Evolutionary conservation across 148 eudicot species (phyloP).

Genomic region (Nepenthes gracilis): DNA sequence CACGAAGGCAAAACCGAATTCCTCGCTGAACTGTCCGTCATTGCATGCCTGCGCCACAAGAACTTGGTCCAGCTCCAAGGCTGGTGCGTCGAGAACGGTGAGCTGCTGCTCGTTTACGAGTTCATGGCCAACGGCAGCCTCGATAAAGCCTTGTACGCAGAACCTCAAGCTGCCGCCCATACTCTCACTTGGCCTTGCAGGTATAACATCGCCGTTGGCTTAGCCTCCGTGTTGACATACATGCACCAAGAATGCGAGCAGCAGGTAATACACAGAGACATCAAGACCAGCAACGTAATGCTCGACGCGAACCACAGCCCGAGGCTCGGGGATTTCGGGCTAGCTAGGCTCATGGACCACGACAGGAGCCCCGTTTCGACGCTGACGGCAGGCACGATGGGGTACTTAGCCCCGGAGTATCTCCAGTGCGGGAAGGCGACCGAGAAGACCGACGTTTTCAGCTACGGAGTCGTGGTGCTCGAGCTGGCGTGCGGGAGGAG

Average conservation of each 20-base stretch:
- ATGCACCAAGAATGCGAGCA: conserved; percentile 81
- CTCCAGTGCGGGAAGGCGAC: conserved; percentile 72
- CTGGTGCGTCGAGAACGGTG: conserved; percentile 45
- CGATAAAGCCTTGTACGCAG: conserved; percentile 48
- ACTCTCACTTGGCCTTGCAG: conserved; percentile 49
- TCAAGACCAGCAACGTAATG: conserved; percentile 69
- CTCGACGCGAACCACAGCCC: conserved; percentile 51
- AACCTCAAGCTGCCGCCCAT: conserved; percentile 11
- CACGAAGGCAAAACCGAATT: conserved; percentile 62
- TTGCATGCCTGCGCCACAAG: conserved; percentile 36
- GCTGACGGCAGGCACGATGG: conserved; percentile 80
- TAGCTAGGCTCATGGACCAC: conserved; percentile 78
- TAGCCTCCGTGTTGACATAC: conserved; percentile 71
- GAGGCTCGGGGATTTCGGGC: conserved; percentile 76
- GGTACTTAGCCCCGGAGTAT: conserved; percentile 86
- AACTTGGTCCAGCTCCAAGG: conserved; percentile 50
- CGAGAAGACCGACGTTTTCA: conserved; percentile 73
- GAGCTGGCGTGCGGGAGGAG: conserved; percentile 72
- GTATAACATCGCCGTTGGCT: conserved; percentile 59
- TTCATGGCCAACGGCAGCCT: conserved; percentile 66
- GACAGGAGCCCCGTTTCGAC: conserved; percentile 72
- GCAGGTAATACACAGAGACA: conserved; percentile 72
- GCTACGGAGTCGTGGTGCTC: conserved; percentile 72
- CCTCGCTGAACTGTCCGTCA: conserved; percentile 34
- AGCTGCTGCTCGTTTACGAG: conserved; percentile 44